Evolutionary conservation across 1,284 basidiomycete genomes (phyloP), one percentile per base, ranked within the genome.

Genomic region (Tremellales sp.): DNA sequence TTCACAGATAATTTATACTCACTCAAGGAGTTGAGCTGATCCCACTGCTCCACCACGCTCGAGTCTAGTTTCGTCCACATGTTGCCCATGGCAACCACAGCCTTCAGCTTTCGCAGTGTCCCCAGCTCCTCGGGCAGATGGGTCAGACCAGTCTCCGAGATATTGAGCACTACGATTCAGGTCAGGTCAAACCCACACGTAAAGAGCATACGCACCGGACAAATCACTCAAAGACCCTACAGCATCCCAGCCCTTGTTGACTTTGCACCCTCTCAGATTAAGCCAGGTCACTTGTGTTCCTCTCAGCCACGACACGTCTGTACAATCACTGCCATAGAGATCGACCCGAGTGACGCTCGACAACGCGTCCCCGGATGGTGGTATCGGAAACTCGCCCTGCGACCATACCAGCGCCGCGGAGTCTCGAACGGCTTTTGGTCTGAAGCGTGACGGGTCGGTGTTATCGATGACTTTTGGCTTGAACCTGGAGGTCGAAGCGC

Each of bases 11-110:
- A n/a, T n/a, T n/a, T n/a, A 7, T 5, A 58, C 70, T 27, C 40
- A 72, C 70, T 72, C 25, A 72, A 51, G 2, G 68, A 70, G 47
- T 72, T 72, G 21, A 72, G 58, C 26, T 70, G 61, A 40, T 52
- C 57, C 70, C 70, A 72, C 1, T 48, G 51, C 0, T 44, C 36
- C 0, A 72, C 49, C 4, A 70, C 63, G 1, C 56, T 57, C 3
- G 40, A 37, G 46, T 65, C 62, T 2, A 72, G 49, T n/a, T 43
- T 27, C 17, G 41, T 52, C 68, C 68, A 72, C 23, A 61, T 60
- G 45, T 70, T 70, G 46, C 60, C 62, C 60, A 68, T 70, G 23
- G 67, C 70, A 3, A 72, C 70, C 4, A 72, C 26, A 21, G 70
- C 70, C 57, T 72, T 72, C 37, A 72, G 55, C 25, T 61, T 67